A percentile compares a stretch with the other conserved stretches of the same genome.
Evolutionary conservation across 768 basidiomycete species (phyloP).

Genomic region (Steccherinum ochraceum): DNA sequence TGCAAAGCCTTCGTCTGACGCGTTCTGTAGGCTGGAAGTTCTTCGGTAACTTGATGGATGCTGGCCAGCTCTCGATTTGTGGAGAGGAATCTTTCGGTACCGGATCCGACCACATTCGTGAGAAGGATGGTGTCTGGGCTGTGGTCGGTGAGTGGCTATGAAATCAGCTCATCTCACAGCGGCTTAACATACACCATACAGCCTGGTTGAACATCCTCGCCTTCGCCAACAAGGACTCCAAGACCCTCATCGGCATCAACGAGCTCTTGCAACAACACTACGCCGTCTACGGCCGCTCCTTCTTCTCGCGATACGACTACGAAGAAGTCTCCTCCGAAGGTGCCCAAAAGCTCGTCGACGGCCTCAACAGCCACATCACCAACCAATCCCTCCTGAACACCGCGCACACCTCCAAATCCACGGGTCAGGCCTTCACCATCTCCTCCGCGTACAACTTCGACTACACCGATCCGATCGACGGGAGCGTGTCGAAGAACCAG

Average conservation of each 20-base stretch:
- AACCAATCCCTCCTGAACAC: constrained; percentile 63
- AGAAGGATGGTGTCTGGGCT: constrained; percentile 99
- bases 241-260: constrained; percentile 80
- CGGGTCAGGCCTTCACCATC: constrained; percentile 69
- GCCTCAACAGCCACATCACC: constrained; percentile 67
- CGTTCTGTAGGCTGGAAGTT: constrained; percentile 86
- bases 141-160: constrained; percentile 63
- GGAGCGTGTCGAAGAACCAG: constrained; percentile 89
- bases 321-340: constrained; percentile 93
- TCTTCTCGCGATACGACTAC: constrained; percentile 99
- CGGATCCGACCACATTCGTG: constrained; percentile 99
- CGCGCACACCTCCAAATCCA: constrained; percentile 59
- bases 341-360: constrained; percentile 78
- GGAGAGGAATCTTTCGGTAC: constrained; percentile 99
- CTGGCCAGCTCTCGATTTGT: constrained; percentile 94
- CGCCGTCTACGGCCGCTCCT: constrained; percentile 88
- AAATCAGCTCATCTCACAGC: not conserved
- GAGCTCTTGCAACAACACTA: constrained; percentile 88
- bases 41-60: constrained; percentile 99
- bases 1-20: not conserved
- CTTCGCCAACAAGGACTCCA: constrained; percentile 73
- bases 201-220: constrained; percentile 98
- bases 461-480: constrained; percentile 98
- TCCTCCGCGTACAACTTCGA: constrained; percentile 79
- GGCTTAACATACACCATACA: constrained; percentile 23